Conservation (phyloP, 306 rosid genomes). For the Begonia masoniana region DNA sequence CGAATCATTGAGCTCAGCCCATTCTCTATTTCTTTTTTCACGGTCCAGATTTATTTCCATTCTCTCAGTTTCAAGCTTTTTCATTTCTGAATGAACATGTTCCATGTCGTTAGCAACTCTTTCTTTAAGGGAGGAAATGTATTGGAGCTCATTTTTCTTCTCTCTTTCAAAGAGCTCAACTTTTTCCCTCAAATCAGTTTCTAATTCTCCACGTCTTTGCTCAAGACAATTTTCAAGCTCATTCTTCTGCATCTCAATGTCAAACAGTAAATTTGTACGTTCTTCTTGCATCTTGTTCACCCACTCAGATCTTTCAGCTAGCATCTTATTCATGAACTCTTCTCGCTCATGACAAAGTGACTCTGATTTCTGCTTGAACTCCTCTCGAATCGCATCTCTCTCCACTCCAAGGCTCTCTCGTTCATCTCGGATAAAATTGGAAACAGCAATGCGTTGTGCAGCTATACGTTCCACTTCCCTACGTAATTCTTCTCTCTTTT, state of each 20-base stretch:
- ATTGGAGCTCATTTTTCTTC: conserved; percentile 50
- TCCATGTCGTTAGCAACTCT: conserved; percentile 61
- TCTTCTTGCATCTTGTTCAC: conserved; percentile 83
- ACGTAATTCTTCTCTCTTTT: conserved; percentile 57
- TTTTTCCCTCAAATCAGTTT: conserved; percentile 61
- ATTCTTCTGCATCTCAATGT: conserved; percentile 59
- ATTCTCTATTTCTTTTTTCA: conserved; percentile 66
- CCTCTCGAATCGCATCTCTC: conserved; percentile 52
- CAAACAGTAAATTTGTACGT: conserved; percentile 62
- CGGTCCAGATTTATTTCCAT: conserved; percentile 74
- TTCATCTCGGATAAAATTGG: conserved; percentile 63
- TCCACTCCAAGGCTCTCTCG: conserved; percentile 56
- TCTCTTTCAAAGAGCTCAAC: conserved; percentile 66
- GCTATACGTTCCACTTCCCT: conserved; percentile 55
- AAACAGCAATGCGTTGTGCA: conserved; percentile 52
- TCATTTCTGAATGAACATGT: conserved; percentile 61
- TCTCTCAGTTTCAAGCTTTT: conserved; percentile 68
- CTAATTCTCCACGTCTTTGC: conserved; percentile 85
- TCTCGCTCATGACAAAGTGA: conserved; percentile 69
- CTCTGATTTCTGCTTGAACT: conserved; percentile 46
- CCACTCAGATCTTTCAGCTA: conserved; percentile 72
- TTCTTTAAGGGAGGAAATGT: conserved; percentile 53
- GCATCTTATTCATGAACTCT: conserved; percentile 79
- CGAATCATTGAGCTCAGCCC: conserved; percentile 76
- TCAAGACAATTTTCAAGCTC: conserved; percentile 73